Evolutionary conservation across 2,329 filamentous ascomycete genomes (phyloP), one percentile per base, ranked within the genome.

Genomic region (Talaromyces marneffei): DNA sequence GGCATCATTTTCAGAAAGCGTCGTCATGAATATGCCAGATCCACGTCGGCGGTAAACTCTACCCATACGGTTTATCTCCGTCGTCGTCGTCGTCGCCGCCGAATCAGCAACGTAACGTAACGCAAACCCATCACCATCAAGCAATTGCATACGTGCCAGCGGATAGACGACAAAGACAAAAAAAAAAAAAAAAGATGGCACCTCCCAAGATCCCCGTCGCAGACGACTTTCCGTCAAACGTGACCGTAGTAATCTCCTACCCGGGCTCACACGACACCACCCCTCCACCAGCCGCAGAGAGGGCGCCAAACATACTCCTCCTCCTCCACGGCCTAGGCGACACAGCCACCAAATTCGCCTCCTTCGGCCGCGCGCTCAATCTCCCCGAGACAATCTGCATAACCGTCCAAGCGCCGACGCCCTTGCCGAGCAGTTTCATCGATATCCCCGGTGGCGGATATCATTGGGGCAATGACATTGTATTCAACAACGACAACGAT

Each of bases 301-400:
- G 88, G 9, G 89, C 86, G 48, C 89, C 86, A 46, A 88, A 92
- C 67, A 81, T 95, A 66, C 85, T 96, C 64, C 77, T 96, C 70
- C 83, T 96, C 57, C 85, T 96, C 62, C 92, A 96, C 74, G 91
- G 91, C 65, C 83, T 96, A 12, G 92, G 92, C 64, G 92, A 96
- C 76, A 85, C 83, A 35, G 83, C 90, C 63, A 69, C 72, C 2
- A 81, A 89, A 37, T 95, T 94, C 73, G 82, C 84, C 63, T 77
- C 77, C 48, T 88, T 96, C 64, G 90, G 87, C 20, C 79, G 80
- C 61, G 85, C 85, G 66, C 77, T 96, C 63, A 80, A 83, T 63
- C 84, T 96, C 2, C 91, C 91, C 0, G 89, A 92, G 69, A 92
- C 92, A 57, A 83, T 87, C 61, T 86, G 86, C 68, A 83, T 96